phyloP scores from a whole-genome alignment of 2,329 filamentous ascomycete genomes.

The Phaeosphaeria sp. region DNA sequence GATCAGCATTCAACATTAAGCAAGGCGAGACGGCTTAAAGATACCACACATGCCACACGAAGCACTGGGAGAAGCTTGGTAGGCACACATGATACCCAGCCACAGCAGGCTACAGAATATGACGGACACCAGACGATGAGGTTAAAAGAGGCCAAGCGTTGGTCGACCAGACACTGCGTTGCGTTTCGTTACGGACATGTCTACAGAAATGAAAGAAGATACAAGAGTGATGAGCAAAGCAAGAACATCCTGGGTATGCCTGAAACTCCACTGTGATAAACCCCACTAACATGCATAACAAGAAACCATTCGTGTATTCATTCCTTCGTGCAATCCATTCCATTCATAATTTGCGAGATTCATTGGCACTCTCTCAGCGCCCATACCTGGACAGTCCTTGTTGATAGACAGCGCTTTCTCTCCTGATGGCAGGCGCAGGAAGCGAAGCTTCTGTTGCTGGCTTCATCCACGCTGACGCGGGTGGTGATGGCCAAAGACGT shows the following conservation, averaged over 20 bases:
- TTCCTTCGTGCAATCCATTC: background rate
- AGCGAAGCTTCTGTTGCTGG: background rate
- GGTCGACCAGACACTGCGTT: conserved; percentile 19
- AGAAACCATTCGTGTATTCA: background rate
- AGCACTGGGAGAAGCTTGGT: background rate
- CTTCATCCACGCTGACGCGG: conserved; percentile 17
- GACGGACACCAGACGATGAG: background rate
- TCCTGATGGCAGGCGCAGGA: conserved; percentile 6
- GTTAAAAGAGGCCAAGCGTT: conserved; percentile 14
- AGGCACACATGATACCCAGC: background rate
- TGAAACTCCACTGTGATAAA: conserved; percentile 15
- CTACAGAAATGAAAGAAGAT: conserved; percentile 30
- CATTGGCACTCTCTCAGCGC: background rate
- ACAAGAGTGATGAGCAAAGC: conserved; percentile 13
- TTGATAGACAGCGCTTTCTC: conserved; percentile 10
- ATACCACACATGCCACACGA: background rate
- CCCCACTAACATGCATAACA: background rate
- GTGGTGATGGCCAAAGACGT: conserved; percentile 25
- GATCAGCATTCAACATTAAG: background rate
- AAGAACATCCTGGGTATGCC: conserved; percentile 24
- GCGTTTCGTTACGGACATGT: conserved; percentile 29
- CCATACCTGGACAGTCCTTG: conserved; percentile 1
- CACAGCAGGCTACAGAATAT: background rate
- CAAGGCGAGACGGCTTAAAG: too few species aligned
- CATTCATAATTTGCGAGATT: background rate